Conservation (phyloP, 2,329 filamentous ascomycete genomes). For the Fusarium goolgardi region DNA sequence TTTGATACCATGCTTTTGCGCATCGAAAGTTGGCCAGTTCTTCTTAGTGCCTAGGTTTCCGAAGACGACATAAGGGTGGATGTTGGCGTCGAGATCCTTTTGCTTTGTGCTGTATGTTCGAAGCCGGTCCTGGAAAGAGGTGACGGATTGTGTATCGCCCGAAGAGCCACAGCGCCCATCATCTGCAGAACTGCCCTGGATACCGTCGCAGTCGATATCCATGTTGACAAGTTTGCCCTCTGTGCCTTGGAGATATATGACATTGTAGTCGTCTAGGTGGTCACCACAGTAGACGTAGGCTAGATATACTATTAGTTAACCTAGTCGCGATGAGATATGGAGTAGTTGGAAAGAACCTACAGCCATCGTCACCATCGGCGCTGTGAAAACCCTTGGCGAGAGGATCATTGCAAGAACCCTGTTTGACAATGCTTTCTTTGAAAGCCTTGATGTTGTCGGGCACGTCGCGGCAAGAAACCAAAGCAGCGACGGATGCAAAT, state of each 20-base stretch:
- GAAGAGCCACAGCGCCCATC: conserved; percentile 60
- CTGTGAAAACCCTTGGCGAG: conserved; percentile 58
- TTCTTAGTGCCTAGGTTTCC: conserved; percentile 57
- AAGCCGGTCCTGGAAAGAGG: conserved; percentile 59
- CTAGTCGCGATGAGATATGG: not conserved
- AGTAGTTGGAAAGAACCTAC: conserved; percentile 42
- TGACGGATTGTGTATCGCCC: conserved; percentile 58
- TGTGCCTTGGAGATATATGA: conserved; percentile 62
- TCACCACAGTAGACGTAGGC: conserved; percentile 61
- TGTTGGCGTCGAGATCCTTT: conserved; percentile 61
- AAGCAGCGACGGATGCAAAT: conserved; percentile 42
- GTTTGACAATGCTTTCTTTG: conserved; percentile 54
- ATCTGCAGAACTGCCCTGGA: conserved; percentile 54
- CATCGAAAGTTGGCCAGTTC: conserved; percentile 55
- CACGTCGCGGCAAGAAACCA: conserved; percentile 50
- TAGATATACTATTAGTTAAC: conserved; percentile 34
- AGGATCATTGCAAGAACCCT: conserved; percentile 54
- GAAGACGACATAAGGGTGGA: conserved; percentile 65
- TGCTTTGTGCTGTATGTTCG: conserved; percentile 52
- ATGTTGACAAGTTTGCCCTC: conserved; percentile 61
- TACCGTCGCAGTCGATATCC: conserved; percentile 70
- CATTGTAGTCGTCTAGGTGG: conserved; percentile 53
- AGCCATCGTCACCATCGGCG: conserved; percentile 51
- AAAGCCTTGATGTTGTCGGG: conserved; percentile 57
- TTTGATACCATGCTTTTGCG: conserved; percentile 57